Base-by-base conservation (phyloP, 805 yeast genomes). In the Saturnispora zaruensis region DNA sequence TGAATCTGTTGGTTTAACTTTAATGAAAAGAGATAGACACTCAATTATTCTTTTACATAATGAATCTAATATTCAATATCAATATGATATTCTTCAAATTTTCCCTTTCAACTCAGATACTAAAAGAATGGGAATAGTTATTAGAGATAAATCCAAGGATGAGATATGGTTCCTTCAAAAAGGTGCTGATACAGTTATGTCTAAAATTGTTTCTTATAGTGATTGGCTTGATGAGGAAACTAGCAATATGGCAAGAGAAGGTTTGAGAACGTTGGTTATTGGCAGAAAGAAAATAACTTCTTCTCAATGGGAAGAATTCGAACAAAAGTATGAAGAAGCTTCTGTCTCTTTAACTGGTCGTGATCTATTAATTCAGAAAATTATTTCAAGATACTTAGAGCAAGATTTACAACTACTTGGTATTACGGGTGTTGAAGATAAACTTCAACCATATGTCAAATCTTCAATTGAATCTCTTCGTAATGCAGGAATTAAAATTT, bases 171-270 rank as follows among this genome's bases (percentile, higher is more conserved):
- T 95, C 63, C 71, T 84, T 63, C 78, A 86, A 60, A 93, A 93
- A 63, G 99, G 99, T 54, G 99, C 99, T 3, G 99, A 93, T 65
- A 82, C 95, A 0, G 96, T 89, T 5, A 93, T 93, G 96, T 66
- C 78, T 14, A 75, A 71, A 23, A 86, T 91, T 53, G 98, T 93
- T 11, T 84, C 80, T 57, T 76, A 76, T 37, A 89, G 83, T 62
- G 98, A 91, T 63, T 93, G 99, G 99, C 69, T 93, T 24, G 99
- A 95, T 52, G 99, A 93, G 68, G 99, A 93, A 66, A 88, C 96
- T 0, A 83, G 89, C 18, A 93, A 93, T 60, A 89, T 93, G 97
- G 98, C 99, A 1, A 81, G 99, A 54, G 99, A 93, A 69, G 99
- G 99, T 16, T 74, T 93, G 55, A 79, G 99, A 62, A 93, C 99